Conservation (phyloP, 1,284 basidiomycete species). For the Omphalotus olearius region DNA sequence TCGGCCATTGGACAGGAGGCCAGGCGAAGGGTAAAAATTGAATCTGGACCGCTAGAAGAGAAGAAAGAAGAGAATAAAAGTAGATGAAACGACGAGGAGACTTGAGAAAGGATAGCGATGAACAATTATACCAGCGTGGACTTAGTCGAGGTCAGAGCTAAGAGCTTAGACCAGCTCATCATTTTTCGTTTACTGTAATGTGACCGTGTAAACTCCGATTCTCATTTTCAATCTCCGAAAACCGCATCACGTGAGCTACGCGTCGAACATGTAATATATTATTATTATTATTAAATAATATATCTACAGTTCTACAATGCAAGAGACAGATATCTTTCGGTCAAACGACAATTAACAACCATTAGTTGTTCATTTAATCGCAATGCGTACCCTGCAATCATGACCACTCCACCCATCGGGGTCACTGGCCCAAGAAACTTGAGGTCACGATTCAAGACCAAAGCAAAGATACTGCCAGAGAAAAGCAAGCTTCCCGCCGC, state of each 20-base stretch:
- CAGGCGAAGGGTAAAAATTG: not conserved
- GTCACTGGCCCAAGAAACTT: conserved; percentile 71
- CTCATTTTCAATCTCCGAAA: conserved; percentile 1
- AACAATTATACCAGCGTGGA: not conserved
- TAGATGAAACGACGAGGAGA: not conserved
- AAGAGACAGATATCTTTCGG: conserved; percentile 49
- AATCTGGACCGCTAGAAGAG: not conserved
- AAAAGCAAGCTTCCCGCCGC: conserved; percentile 61
- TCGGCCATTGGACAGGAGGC: conserved; percentile 3
- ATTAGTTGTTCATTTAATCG: conserved; percentile 12
- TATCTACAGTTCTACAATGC: conserved; percentile 36
- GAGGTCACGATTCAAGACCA: conserved; percentile 57
- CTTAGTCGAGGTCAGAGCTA: not conserved
- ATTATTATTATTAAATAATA: too few species aligned
- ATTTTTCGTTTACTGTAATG: not conserved
- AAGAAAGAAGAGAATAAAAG: not conserved
- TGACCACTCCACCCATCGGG: conserved; percentile 66
- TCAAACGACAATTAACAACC: not conserved
- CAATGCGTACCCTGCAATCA: conserved; percentile 72
- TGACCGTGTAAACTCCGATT: not conserved
- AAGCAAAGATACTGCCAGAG: conserved; percentile 65
- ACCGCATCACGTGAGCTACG: not conserved
- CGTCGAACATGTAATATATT: not conserved
- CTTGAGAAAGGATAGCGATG: not conserved
- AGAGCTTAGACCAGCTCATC: not conserved